These are phyloP conservation scores for Casuarina equisetifolia DNA, from an alignment of 306 rosid genomes.

Conservation along the genomic window DNA sequence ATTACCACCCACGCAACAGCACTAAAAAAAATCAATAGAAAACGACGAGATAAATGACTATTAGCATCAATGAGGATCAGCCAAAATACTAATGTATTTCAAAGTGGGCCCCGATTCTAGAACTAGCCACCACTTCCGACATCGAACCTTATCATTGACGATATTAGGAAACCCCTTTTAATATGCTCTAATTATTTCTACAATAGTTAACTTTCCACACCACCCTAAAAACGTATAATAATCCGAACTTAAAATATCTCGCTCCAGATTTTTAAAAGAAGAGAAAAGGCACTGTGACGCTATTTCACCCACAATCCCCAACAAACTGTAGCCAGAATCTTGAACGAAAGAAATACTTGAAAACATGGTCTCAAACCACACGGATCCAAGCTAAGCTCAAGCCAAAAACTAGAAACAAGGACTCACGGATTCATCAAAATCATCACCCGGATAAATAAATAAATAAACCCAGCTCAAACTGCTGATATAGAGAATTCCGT, in stretches of 20 bases:
- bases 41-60: constrained; percentile 14
- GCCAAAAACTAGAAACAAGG: background rate
- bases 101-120: constrained; percentile 43
- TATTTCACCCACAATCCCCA: background rate
- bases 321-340: background rate
- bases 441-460: background rate
- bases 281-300: background rate
- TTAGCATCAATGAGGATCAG: background rate
- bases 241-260: background rate
- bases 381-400: background rate
- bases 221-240: background rate
- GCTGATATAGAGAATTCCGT: background rate
- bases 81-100: constrained; percentile 16
- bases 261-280: background rate
- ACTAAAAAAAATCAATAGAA: too few species aligned
- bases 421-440: background rate
- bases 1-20: too few species aligned
- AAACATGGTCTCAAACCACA: background rate
- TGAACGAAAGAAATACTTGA: background rate
- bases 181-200: constrained; percentile 27
- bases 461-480: background rate
- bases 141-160: background rate
- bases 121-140: constrained; percentile 20
- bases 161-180: background rate
- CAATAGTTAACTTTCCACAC: constrained; percentile 11